Percentiles rank a stretch among this genome's conserved stretches.
Evolutionary conservation across 345 rosid genomes (phyloP).

Genomic region (Lepidium didymum): DNA sequence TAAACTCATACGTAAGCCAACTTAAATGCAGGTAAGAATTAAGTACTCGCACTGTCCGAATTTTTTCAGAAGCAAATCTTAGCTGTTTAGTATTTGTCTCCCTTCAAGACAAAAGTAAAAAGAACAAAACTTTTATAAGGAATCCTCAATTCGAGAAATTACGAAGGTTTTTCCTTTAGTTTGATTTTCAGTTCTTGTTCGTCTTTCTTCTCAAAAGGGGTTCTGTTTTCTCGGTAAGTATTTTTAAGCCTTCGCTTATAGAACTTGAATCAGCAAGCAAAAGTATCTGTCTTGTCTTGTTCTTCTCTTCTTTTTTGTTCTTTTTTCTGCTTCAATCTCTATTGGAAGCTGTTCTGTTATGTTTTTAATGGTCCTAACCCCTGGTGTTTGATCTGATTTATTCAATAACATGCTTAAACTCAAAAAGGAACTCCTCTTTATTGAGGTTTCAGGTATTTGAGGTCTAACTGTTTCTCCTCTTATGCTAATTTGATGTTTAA

Average conservation of each 20-base stretch:
- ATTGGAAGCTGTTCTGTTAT: neutral
- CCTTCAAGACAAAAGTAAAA: neutral
- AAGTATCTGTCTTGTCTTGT: neutral
- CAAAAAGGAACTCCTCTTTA: neutral
- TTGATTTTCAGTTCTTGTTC: conserved; percentile 24
- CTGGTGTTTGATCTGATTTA: neutral
- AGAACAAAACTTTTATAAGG: neutral
- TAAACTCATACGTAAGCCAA: neutral
- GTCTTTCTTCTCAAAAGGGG: neutral
- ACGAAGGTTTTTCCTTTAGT: neutral
- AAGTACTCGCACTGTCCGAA: conserved; percentile 22
- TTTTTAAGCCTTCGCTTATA: neutral
- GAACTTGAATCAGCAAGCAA: neutral
- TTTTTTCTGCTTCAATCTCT: neutral
- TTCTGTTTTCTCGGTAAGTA: neutral
- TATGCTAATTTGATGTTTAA: neutral
- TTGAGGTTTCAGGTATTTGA: neutral
- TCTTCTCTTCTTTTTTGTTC: neutral
- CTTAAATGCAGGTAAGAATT: conserved; percentile 6
- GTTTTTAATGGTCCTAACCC: neutral
- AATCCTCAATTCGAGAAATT: conserved; percentile 15
- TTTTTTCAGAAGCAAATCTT: conserved; percentile 8
- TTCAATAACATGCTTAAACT: neutral
- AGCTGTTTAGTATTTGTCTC: conserved; percentile 14
- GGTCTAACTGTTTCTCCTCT: neutral